Evolutionary conservation across 2,329 filamentous ascomycete genomes (phyloP).

Genomic region (Bipolaris gigantea): DNA sequence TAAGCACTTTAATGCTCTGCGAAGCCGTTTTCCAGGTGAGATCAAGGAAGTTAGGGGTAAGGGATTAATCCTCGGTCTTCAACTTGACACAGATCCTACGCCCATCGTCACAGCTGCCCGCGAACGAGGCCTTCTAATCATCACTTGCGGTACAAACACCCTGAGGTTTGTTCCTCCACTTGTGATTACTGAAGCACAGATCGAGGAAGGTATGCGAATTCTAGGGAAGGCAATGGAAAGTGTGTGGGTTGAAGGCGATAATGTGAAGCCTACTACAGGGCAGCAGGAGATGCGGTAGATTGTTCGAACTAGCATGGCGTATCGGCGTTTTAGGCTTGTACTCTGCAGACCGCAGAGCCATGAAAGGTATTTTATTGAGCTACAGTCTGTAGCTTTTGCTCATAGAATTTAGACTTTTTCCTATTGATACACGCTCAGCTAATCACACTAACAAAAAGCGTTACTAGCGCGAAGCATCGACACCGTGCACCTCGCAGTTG

Average conservation of each 20-base stretch:
- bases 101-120: conserved; percentile 81
- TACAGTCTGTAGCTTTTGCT: not conserved
- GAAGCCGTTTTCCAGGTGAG: conserved; percentile 66
- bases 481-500: conserved; percentile 9
- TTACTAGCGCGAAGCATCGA: conserved; percentile 12
- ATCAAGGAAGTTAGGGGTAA: conserved; percentile 79
- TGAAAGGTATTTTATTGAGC: not conserved
- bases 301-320: conserved; percentile 24
- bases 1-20: conserved; percentile 59
- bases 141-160: conserved; percentile 91
- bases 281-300: conserved; percentile 39
- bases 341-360: not conserved
- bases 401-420: not conserved
- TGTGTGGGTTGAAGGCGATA: conserved; percentile 51
- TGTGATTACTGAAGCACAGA: conserved; percentile 77
- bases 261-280: conserved; percentile 36
- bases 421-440: not conserved
- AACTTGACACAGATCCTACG: conserved; percentile 73
- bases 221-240: conserved; percentile 67
- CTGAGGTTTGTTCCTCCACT: conserved; percentile 88
- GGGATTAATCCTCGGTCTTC: conserved; percentile 84
- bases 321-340: conserved; percentile 7
- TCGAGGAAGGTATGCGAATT: conserved; percentile 74
- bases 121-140: conserved; percentile 84
- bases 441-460: not conserved